Evolutionary conservation across 257 asterid genomes (phyloP).

Genomic region (Phtheirospermum japonicum): DNA sequence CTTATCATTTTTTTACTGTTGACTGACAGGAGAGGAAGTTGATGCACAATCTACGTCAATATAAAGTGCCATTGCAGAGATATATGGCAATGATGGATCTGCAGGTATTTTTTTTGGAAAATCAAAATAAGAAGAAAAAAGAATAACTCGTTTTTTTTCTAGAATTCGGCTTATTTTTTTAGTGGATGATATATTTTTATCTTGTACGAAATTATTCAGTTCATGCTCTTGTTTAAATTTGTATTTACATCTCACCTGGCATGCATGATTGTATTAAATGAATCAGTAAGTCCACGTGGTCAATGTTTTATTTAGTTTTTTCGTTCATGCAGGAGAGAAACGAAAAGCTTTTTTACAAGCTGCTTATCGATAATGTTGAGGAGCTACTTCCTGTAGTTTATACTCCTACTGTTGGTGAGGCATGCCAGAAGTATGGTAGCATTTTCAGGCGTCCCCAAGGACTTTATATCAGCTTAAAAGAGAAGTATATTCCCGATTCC

Average conservation of each 20-base stretch:
- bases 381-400: conserved; percentile 88
- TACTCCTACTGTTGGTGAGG: conserved; percentile 95
- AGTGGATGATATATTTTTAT: neutral
- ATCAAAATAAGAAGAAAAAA: too few species aligned
- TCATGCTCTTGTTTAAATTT: too few species aligned
- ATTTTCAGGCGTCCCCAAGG: conserved; percentile 95
- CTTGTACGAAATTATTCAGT: neutral
- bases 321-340: conserved; percentile 66
- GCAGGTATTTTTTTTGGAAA: conserved; percentile 53
- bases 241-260: too few species aligned
- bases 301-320: neutral
- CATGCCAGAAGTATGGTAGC: conserved; percentile 93
- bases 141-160: neutral
- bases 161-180: neutral
- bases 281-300: neutral
- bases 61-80: conserved; percentile 73
- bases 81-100: conserved; percentile 98
- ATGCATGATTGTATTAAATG: neutral
- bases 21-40: conserved; percentile 56
- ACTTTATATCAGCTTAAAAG: conserved; percentile 82
- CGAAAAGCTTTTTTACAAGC: conserved; percentile 88
- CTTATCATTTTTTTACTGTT: conserved; percentile 10
- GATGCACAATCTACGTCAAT: conserved; percentile 73
- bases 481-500: conserved; percentile 47
- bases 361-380: conserved; percentile 85